Evolutionary conservation across 768 basidiomycete genomes (phyloP).

Genomic region (Mycena kentingensis): DNA sequence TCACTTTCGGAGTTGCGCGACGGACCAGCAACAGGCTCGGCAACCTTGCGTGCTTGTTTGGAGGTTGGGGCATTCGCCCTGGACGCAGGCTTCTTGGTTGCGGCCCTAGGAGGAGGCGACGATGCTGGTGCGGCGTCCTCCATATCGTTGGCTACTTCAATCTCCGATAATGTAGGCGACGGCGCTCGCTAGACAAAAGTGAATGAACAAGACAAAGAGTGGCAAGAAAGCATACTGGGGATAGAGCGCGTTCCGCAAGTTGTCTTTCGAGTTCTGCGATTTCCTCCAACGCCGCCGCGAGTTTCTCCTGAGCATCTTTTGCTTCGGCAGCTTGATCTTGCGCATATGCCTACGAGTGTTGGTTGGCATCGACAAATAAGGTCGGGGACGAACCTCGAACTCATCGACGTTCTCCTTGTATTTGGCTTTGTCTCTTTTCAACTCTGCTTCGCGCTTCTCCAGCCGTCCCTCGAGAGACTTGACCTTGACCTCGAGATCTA

Average conservation of each 20-base stretch:
- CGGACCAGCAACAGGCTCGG: slow-evolving; percentile 26
- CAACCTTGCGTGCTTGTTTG: slow-evolving; percentile 12
- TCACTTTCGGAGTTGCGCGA: slow-evolving; percentile 18
- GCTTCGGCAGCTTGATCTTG: slow-evolving; percentile 39
- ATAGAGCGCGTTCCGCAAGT: too few relatives aligned
- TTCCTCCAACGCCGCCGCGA: slow-evolving; percentile 2
- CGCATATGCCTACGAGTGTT: slow-evolving; percentile 40
- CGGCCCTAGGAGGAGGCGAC: slow-evolving; percentile 10
- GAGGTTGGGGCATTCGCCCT: slow-evolving; percentile 8
- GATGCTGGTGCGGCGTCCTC: slow-evolving; percentile 22
- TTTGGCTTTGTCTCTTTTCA: slow-evolving; percentile 49
- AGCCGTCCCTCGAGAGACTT: slow-evolving; percentile 45
- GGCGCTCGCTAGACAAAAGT: too few relatives aligned
- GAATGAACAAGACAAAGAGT: too few relatives aligned
- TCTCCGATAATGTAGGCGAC: too few relatives aligned
- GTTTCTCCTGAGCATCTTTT: slow-evolving; percentile 25
- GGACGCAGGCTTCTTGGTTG: slow-evolving; percentile 11
- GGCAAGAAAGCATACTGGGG: too few relatives aligned
- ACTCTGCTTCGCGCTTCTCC: slow-evolving; percentile 38
- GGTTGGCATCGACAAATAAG: not conserved
- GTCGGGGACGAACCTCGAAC: slow-evolving; percentile 46
- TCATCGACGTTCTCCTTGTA: slow-evolving; percentile 41
- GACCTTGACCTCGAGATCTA: slow-evolving; percentile 58
- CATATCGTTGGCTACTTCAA: slow-evolving; percentile 26
- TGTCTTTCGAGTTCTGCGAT: slow-evolving; percentile 23